These are phyloP conservation scores for Wickerhamiella alocasiicola DNA, from an alignment of 805 yeast species.

Conservation along the genomic window DNA sequence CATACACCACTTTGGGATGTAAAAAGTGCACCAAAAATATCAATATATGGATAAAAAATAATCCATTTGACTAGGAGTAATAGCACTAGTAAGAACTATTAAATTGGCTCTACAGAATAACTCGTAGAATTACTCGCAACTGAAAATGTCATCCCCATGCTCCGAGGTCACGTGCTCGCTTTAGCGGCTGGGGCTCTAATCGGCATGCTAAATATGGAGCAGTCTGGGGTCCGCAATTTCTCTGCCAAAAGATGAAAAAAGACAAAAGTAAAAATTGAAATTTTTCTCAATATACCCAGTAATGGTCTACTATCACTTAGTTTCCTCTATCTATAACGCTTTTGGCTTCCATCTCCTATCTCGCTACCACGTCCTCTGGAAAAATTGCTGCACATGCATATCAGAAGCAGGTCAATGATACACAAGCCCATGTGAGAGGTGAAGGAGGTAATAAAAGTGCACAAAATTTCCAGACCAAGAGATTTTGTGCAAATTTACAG, in stretches of 20 bases:
- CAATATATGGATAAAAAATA: neutral
- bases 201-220: neutral
- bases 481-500: too few relatives aligned
- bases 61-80: neutral
- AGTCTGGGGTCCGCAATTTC: neutral
- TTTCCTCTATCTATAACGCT: neutral
- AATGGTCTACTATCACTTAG: too few relatives aligned
- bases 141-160: too few relatives aligned
- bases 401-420: too few relatives aligned
- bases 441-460: too few relatives aligned
- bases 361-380: neutral
- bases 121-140: too few relatives aligned
- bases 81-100: too few relatives aligned
- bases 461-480: too few relatives aligned
- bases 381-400: neutral
- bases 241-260: neutral
- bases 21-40: neutral
- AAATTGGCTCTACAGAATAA: too few relatives aligned
- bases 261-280: neutral
- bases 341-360: neutral
- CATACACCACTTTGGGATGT: neutral
- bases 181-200: neutral
- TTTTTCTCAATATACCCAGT: neutral
- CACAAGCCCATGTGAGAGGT: too few relatives aligned
- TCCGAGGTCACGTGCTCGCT: slow-evolving; percentile 6